Base-by-base conservation (phyloP, 352 stramenopile genomes). In the Phytopythium chamaehyphon region DNA sequence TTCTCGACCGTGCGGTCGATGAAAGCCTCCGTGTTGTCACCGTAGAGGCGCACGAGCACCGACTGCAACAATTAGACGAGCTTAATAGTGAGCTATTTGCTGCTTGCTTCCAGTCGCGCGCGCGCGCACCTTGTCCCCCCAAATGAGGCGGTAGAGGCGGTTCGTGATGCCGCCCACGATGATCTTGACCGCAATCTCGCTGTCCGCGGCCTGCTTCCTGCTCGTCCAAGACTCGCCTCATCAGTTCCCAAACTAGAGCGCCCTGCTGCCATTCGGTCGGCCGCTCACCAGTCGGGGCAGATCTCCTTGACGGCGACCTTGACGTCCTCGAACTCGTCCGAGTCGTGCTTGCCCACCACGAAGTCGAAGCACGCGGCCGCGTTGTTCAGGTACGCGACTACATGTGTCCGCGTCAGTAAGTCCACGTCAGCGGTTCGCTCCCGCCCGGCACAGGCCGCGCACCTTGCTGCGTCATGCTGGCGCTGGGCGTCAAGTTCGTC, bases 91-190 rank as follows among this genome's bases (percentile, higher is more conserved):
- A 12, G 15, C 12, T 22, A 26, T 14, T 8, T 28, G 24, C 28
- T 6, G 21, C 15, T n/a, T n/a, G n/a, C 24, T 37, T 31, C 50
- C 12, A 47, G 33, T 2, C 23, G 44, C 16, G 54, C 39, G 47
- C 7, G 28, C 2, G 47, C 59, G 50, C 51, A 81, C 72, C 61
- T 83, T 66, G 46, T 86, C 78, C 18, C 70, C 46, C 66, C 71
- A 92, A 21, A 71, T 66, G 50, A 97, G 69, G 19, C 86, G 84
- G 71, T 95, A 97, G 21, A 98, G 80, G 52, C 85, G 76, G 60
- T 98, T 98, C 14, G 92, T 98, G 68, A 98, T 97, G 40, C 92
- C 92, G 40, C 92, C 92, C 40, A 76, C 76, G 44, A 93, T 86
- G 62, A 92, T 90, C 57, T 91, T 92, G 64, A 95, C 76, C 8